Base-by-base conservation (phyloP, 768 basidiomycete species). In the Nevesoporus exiguus region DNA sequence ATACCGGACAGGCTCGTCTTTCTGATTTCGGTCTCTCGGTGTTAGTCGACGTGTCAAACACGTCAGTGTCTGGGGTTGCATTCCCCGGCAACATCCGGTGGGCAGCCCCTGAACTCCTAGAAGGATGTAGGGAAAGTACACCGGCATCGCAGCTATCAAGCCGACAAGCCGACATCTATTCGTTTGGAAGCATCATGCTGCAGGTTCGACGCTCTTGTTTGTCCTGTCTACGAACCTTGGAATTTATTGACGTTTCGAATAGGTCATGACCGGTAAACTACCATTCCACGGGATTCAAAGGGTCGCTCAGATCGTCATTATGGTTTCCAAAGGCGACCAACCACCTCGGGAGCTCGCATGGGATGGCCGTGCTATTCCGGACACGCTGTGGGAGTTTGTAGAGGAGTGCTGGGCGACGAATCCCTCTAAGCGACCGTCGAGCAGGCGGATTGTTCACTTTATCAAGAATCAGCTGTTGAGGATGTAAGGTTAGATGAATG, bases 21-120 rank as follows among this genome's bases (percentile, higher is more conserved):
- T 65, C 70, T 31, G 71, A 71, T 44, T 71, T 71, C 15, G 72
- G 72, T 4, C 67, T 71, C 43, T 71, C 67, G 0, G 51, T 55
- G 7, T 24, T 65, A 2, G 22, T 59, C 1, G 54, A 56, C 14
- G 51, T 60, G 9, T 55, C 55, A 7, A 53, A 58, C 39, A 46
- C 29, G 2, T 19, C 47, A n/a, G 24, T 30, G 14, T 25, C 51
- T 3, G 57, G 45, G 1, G 10, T 52, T n/a, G 43, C 49, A 5
- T 57, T 62, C 34, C 66, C 59, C 1, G 61, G 68, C 3, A 68
- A 70, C 25, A 52, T 68, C 33, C 57, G 69, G 27, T 68, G 67
- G 67, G 64, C 69, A 11, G 67, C 67, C 2, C 67, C 69, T 1
- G 67, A 68, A 13, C 56, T 71, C 17, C 21, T 70, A 4, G 7